These are phyloP conservation scores for Capsella rubella DNA, from an alignment of 441 rosid species.

Conservation along the genomic window DNA sequence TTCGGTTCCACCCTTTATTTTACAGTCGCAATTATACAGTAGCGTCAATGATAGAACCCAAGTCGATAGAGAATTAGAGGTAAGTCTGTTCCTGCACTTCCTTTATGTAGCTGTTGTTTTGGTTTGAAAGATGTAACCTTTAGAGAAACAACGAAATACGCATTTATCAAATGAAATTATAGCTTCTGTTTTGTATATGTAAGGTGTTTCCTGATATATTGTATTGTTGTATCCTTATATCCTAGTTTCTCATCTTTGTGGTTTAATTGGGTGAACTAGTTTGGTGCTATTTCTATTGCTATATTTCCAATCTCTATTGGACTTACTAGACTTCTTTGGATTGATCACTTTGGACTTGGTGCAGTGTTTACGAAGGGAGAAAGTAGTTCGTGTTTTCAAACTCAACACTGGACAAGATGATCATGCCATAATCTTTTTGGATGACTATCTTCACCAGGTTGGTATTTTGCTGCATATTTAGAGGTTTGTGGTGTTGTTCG, in stretches of 20 bases:
- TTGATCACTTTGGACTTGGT: conserved; percentile 25
- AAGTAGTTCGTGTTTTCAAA: conserved; percentile 81
- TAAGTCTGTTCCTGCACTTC: conserved; percentile 20
- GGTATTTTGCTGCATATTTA: conserved; percentile 10
- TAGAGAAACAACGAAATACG: neutral
- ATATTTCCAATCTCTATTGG: neutral
- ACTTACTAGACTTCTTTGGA: conserved; percentile 3
- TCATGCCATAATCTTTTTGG: conserved; percentile 85
- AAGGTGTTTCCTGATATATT: neutral
- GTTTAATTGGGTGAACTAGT: neutral
- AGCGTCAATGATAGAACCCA: conserved; percentile 87
- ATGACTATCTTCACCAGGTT: conserved; percentile 88
- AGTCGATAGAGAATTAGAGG: conserved; percentile 95
- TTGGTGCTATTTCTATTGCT: neutral
- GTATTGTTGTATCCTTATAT: too few species aligned
- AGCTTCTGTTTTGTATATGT: neutral
- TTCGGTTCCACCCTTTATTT: conserved; percentile 75
- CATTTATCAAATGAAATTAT: neutral
- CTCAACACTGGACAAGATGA: conserved; percentile 93
- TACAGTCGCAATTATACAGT: conserved; percentile 90
- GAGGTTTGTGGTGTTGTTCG: neutral
- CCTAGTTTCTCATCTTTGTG: neutral
- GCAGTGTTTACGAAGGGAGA: conserved; percentile 79
- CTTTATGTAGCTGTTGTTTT: neutral
- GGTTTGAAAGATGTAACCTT: neutral